Percentiles rank a stretch among this genome's conserved stretches.
phyloP scores from a whole-genome alignment of 1,284 basidiomycete species.

The Peniophora sp. region DNA sequence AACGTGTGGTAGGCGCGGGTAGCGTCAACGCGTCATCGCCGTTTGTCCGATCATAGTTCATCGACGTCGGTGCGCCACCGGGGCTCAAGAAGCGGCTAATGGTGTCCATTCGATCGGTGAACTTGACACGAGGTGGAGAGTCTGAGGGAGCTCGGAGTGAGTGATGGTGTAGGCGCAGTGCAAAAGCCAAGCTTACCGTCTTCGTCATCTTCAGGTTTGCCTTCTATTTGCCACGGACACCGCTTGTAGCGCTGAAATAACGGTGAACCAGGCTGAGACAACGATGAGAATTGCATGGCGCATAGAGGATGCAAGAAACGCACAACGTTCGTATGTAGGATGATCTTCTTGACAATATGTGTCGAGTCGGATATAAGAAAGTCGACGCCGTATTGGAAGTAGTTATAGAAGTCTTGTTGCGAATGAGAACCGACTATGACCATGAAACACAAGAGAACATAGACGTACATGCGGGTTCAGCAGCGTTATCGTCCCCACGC shows the following conservation, averaged over 20 bases:
- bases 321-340: slow-evolving; percentile 82
- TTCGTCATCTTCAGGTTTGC: slow-evolving; percentile 67
- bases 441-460: neutral
- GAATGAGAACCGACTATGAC: slow-evolving; percentile 1
- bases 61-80: slow-evolving; percentile 63
- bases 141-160: slow-evolving; percentile 30
- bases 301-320: neutral
- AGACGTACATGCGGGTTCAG: slow-evolving; percentile 22
- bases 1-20: slow-evolving; percentile 69
- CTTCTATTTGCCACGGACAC: slow-evolving; percentile 81
- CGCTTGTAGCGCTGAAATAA: slow-evolving; percentile 85
- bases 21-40: slow-evolving; percentile 69
- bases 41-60: slow-evolving; percentile 81
- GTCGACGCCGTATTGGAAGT: slow-evolving; percentile 84
- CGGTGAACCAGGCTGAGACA: slow-evolving; percentile 70
- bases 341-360: slow-evolving; percentile 75
- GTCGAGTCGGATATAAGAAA: slow-evolving; percentile 68
- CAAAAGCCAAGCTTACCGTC: slow-evolving; percentile 38
- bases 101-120: slow-evolving; percentile 54
- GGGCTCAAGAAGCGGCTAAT: slow-evolving; percentile 70
- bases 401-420: slow-evolving; percentile 79
- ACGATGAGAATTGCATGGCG: neutral
- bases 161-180: neutral
- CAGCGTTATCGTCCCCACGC: slow-evolving; percentile 30
- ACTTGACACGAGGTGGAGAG: slow-evolving; percentile 56